Evolutionary conservation across 148 eudicot species (phyloP), one percentile per base, ranked within the genome.

Genomic region (Rhododendron vialii): DNA sequence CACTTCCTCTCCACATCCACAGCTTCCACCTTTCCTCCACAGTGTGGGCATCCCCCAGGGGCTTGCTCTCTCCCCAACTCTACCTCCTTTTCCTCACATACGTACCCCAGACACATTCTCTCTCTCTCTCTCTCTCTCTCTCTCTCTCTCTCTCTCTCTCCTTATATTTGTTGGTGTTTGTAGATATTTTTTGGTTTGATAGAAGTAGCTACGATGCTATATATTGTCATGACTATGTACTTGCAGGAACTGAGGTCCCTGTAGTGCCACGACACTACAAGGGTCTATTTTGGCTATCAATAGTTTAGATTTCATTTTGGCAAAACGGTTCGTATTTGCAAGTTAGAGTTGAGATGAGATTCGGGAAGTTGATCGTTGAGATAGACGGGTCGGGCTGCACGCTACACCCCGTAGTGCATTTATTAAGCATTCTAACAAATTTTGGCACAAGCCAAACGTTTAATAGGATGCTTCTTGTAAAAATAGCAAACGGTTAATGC

Each of bases 121-220:
- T 76, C 80, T 41, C 51, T 77, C 78, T 74, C 78, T 74, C 78
- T 74, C 78, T 35, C 80, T 76, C 80, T 30, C 78, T 74, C 78
- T 74, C 41, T 71, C 77, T 71, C 77, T 51, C 80, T 43, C 53
- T 77, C 78, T 75, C 78, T 75, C 78, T 17, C 80, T 22, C 80
- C 78, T 74, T 5, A 6, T 41, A 41, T 51, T 47, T 47, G 50
- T 47, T 47, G 50, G 50, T 47, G 50, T 9, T 47, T 76, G 30
- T 55, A 14, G 22, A 17, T 55, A 17, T 17, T 55, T 53, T 17
- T 18, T 55, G 22, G 61, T 5, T 55, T 55, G 22, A 1, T 55
- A 55, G 22, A 55, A 18, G 22, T 55, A 4, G 22, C 22, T 55
- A 55, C 61, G 61, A 55, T 55, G 61, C 61, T 18, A 17, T 55